These are phyloP conservation scores for Xylariomycetidae sp. DNA, from an alignment of 2,329 filamentous ascomycete species.

Conservation along the genomic window DNA sequence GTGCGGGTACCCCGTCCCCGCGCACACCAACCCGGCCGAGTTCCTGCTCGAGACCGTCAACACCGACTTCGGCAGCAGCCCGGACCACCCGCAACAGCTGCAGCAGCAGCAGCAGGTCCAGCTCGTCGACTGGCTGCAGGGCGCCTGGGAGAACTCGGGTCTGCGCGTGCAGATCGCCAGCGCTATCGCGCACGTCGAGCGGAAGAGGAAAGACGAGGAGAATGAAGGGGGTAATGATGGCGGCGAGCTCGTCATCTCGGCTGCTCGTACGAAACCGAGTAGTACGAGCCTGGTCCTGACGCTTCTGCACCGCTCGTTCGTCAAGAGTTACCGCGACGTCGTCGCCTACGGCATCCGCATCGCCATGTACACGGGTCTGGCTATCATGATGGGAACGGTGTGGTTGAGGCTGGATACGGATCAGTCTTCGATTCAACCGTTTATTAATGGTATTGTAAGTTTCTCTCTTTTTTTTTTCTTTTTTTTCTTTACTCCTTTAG, in stretches of 20 bases:
- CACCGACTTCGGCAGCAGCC: slow-evolving; percentile 62
- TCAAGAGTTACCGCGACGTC: slow-evolving; percentile 81
- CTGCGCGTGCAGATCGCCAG: slow-evolving; percentile 21
- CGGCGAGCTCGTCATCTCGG: slow-evolving; percentile 17
- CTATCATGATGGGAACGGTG: slow-evolving; percentile 84
- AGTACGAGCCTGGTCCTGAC: slow-evolving; percentile 51
- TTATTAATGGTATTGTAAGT: slow-evolving; percentile 70
- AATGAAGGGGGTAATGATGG: slow-evolving; percentile 8
- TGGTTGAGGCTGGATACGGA: slow-evolving; percentile 67
- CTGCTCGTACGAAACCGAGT: slow-evolving; percentile 35
- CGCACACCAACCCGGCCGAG: slow-evolving; percentile 74
- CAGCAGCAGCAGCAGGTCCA: slow-evolving; percentile 8
- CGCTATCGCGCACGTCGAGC: slow-evolving; percentile 19
- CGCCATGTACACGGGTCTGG: slow-evolving; percentile 71
- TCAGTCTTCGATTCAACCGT: slow-evolving; percentile 72
- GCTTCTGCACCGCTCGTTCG: slow-evolving; percentile 71
- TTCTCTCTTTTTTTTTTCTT: too few relatives aligned
- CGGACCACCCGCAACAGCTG: slow-evolving; percentile 34
- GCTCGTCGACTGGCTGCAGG: slow-evolving; percentile 49
- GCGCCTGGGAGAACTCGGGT: slow-evolving; percentile 49
- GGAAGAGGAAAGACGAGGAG: slow-evolving; percentile 23
- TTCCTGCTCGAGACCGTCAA: slow-evolving; percentile 76
- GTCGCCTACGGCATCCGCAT: slow-evolving; percentile 80
- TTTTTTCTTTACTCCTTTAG: too few relatives aligned
- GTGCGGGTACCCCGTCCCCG: slow-evolving; percentile 59